A percentile compares a stretch with the other conserved stretches of the same genome.
Evolutionary conservation across 768 basidiomycete genomes (phyloP).

Genomic region (Boletus pseudo-olivaceus): DNA sequence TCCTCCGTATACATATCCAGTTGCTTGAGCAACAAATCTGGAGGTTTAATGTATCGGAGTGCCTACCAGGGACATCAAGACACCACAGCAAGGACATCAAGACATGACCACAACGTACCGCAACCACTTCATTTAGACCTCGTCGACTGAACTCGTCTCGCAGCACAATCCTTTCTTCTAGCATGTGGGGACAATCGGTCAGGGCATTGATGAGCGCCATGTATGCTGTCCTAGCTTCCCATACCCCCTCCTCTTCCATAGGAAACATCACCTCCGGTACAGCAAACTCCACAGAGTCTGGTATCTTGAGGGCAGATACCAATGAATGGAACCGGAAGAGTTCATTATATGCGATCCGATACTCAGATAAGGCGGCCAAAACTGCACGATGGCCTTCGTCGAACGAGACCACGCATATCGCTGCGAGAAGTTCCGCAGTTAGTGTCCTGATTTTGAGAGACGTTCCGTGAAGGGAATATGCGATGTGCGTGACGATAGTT

Average conservation of each 20-base stretch:
- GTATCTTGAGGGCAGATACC: conserved; percentile 56
- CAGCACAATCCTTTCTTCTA: conserved; percentile 76
- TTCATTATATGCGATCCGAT: conserved; percentile 66
- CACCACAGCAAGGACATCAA: neutral
- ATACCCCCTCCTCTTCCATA: conserved; percentile 63
- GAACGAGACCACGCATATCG: conserved; percentile 71
- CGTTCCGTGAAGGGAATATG: conserved; percentile 63
- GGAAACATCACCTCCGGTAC: conserved; percentile 33
- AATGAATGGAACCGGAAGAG: conserved; percentile 78
- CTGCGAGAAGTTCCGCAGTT: conserved; percentile 76
- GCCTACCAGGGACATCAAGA: conserved; percentile 41
- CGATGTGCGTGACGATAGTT: conserved; percentile 65
- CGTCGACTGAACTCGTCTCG: conserved; percentile 81
- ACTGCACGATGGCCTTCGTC: conserved; percentile 72
- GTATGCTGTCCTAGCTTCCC: conserved; percentile 76
- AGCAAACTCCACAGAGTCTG: conserved; percentile 40
- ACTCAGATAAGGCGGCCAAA: conserved; percentile 77
- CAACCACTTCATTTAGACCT: conserved; percentile 79
- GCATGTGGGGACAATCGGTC: conserved; percentile 65
- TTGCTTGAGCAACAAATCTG: conserved; percentile 75
- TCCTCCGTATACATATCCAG: conserved; percentile 82
- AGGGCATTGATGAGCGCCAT: conserved; percentile 81
- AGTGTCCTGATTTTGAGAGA: conserved; percentile 68
- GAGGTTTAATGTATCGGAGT: conserved; percentile 70
- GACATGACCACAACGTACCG: conserved; percentile 48